Conservation (phyloP, 139 green algal species). For the Coccomyxa sp. region DNA sequence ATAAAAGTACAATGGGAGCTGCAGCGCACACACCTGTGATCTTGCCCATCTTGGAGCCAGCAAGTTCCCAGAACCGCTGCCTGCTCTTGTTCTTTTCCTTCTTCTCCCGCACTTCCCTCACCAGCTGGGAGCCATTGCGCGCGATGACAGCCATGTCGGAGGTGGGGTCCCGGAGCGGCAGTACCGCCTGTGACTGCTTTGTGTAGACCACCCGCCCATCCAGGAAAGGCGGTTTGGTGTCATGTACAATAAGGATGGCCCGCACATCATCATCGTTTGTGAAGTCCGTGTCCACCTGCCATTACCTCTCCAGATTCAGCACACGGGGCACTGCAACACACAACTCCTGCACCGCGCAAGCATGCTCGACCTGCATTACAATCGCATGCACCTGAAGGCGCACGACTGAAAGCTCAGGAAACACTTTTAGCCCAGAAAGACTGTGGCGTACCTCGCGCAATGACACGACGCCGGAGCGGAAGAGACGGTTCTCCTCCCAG, state of each 20-base stretch:
- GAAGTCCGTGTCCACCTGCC: conserved; percentile 76
- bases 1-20: background rate
- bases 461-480: conserved; percentile 81
- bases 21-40: conserved; percentile 59
- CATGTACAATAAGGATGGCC: conserved; percentile 92
- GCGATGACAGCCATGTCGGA: conserved; percentile 96
- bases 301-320: background rate
- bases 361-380: too few species aligned
- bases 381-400: too few species aligned
- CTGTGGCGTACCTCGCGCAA: conserved; percentile 49
- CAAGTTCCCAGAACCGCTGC: conserved; percentile 94
- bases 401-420: too few species aligned
- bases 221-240: conserved; percentile 96
- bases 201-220: conserved; percentile 83
- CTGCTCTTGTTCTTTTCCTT: conserved; percentile 86
- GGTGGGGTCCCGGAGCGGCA: conserved; percentile 92
- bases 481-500: conserved; percentile 94
- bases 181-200: conserved; percentile 80
- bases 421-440: too few species aligned
- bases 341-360: background rate
- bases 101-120: conserved; percentile 75
- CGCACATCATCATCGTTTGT: conserved; percentile 76
- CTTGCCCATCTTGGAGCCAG: conserved; percentile 90
- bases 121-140: conserved; percentile 60
- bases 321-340: conserved; percentile 1